Evolutionary conservation across 768 basidiomycete species (phyloP).

Genomic region (Pleurotus cornucopiae): DNA sequence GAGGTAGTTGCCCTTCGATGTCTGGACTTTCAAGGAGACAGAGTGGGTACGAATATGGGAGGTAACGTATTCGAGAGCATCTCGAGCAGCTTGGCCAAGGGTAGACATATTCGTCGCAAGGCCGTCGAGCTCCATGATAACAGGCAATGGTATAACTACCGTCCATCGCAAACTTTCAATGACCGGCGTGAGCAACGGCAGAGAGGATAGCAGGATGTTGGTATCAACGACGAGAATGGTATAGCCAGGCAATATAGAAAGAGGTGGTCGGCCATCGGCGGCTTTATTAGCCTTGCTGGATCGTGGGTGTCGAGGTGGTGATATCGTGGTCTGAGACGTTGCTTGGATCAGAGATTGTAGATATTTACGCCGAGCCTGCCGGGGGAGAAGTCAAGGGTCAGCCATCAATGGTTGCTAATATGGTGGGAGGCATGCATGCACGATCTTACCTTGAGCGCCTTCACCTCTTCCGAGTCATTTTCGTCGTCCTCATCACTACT

Average conservation of each 20-base stretch:
- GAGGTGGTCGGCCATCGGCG: constrained; percentile 29
- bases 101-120: constrained; percentile 56
- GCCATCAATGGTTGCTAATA: constrained; percentile 11
- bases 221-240: constrained; percentile 92
- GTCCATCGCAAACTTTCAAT: constrained; percentile 85
- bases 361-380: constrained; percentile 70
- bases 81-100: constrained; percentile 71
- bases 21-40: constrained; percentile 87
- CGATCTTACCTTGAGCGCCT: constrained; percentile 67
- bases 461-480: constrained; percentile 68
- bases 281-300: constrained; percentile 21
- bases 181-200: constrained; percentile 67
- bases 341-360: constrained; percentile 62
- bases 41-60: constrained; percentile 71
- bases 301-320: constrained; percentile 24
- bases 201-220: constrained; percentile 86
- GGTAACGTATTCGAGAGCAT: constrained; percentile 73
- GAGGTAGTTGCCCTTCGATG: constrained; percentile 92
- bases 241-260: constrained; percentile 76
- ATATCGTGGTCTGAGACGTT: constrained; percentile 25
- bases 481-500: constrained; percentile 55
- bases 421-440: constrained; percentile 4
- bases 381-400: constrained; percentile 12
- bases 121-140: constrained; percentile 97
- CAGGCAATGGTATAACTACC: constrained; percentile 86